phyloP scores from a whole-genome alignment of 1,284 basidiomycete species.

The Sporisorium sorghi region DNA sequence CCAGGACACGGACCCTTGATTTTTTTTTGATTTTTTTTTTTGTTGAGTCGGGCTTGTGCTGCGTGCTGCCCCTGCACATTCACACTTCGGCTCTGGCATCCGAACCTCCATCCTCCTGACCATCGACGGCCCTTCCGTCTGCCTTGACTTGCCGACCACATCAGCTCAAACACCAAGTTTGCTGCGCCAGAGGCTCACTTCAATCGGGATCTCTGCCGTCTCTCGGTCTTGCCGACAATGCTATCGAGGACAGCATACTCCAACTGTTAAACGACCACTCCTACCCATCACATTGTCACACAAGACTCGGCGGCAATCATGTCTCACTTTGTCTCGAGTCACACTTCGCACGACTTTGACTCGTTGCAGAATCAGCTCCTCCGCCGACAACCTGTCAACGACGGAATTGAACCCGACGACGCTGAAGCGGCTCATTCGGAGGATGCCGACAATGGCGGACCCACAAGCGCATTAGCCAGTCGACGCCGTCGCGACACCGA shows the following conservation, averaged over 20 bases:
- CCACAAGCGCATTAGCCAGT: constrained; percentile 22
- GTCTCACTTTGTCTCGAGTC: constrained; percentile 66
- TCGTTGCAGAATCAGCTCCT: constrained; percentile 63
- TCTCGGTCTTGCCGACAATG: constrained; percentile 24
- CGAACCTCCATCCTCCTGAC: not conserved
- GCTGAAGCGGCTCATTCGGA: constrained; percentile 14
- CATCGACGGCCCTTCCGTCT: not conserved
- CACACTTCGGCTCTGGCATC: not conserved
- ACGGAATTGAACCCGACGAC: constrained; percentile 26
- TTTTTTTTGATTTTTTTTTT: not conserved
- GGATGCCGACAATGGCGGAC: constrained; percentile 15
- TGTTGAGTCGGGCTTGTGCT: not conserved
- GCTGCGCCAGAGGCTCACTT: not conserved
- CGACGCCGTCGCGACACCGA: constrained; percentile 30
- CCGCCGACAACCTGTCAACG: constrained; percentile 41
- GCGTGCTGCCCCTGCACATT: not conserved
- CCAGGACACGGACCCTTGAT: constrained; percentile 19
- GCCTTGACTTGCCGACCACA: not conserved
- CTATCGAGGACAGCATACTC: not conserved
- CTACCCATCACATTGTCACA: not conserved
- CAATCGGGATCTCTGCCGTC: not conserved
- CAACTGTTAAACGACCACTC: not conserved
- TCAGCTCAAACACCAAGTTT: not conserved
- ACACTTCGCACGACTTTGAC: constrained; percentile 60
- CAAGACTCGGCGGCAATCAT: constrained; percentile 26